These are phyloP conservation scores for Peribolospora baueri DNA, from an alignment of 768 basidiomycete species.

Conservation along the genomic window DNA sequence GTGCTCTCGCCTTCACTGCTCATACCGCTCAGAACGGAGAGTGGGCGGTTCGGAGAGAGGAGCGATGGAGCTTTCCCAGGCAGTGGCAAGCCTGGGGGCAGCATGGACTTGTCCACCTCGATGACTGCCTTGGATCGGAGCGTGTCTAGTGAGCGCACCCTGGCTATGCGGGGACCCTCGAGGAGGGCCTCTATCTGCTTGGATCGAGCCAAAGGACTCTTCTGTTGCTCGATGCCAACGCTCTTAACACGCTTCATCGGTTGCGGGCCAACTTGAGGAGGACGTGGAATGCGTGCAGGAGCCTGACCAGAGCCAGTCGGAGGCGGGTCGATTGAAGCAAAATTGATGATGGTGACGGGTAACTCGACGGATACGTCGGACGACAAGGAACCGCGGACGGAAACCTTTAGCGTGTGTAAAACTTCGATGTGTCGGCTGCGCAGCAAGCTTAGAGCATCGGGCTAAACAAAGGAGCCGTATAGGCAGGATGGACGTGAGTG, in stretches of 20 bases:
- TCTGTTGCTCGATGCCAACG: background rate
- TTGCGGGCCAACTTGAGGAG: background rate
- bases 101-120: background rate
- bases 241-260: background rate
- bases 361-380: conserved; percentile 44
- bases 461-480: conserved; percentile 20
- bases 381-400: conserved; percentile 33
- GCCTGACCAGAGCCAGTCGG: conserved; percentile 19
- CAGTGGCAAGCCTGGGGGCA: background rate
- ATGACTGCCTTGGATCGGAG: background rate
- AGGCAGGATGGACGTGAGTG: background rate
- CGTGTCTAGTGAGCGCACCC: background rate
- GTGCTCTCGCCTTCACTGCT: no score
- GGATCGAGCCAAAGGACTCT: conserved; percentile 4
- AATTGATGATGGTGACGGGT: conserved; percentile 55
- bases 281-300: background rate
- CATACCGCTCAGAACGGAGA: no score
- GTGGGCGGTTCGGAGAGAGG: conserved; percentile 1
- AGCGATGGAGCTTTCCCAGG: background rate
- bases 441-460: conserved; percentile 41
- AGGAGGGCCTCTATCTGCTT: conserved; percentile 3
- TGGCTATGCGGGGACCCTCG: conserved; percentile 4
- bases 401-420: conserved; percentile 42
- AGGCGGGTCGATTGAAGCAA: conserved; percentile 64
- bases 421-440: conserved; percentile 53